A percentile compares a stretch with the other conserved stretches of the same genome.
These are phyloP conservation scores for Waltiozyma sp. DNA, from an alignment of 1,139 yeast species.

Conservation along the genomic window DNA sequence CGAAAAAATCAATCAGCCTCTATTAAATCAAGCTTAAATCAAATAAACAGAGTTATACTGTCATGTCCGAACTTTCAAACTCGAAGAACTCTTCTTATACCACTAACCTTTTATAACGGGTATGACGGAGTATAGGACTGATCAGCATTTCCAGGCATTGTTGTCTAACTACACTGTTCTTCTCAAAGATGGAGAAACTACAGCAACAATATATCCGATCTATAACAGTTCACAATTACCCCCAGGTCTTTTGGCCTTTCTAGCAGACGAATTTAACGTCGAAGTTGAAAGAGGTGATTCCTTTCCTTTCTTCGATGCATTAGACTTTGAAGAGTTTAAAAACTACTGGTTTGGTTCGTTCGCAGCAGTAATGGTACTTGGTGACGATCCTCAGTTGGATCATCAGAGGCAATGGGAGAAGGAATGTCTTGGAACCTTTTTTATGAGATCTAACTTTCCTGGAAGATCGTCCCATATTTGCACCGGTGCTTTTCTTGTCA, in stretches of 20 bases:
- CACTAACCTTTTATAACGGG: too few species aligned
- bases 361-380: slow-evolving; percentile 80
- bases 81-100: too few species aligned
- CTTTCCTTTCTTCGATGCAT: slow-evolving; percentile 69
- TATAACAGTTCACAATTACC: slow-evolving; percentile 55
- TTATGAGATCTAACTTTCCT: slow-evolving; percentile 79
- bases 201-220: slow-evolving; percentile 87
- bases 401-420: slow-evolving; percentile 73
- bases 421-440: slow-evolving; percentile 79
- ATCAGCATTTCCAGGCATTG: slow-evolving; percentile 16
- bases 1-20: too few species aligned
- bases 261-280: slow-evolving; percentile 88
- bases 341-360: slow-evolving; percentile 77
- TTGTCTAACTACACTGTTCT: slow-evolving; percentile 47
- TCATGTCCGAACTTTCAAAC: too few species aligned
- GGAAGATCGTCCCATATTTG: slow-evolving; percentile 93
- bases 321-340: slow-evolving; percentile 63
- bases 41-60: too few species aligned
- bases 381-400: slow-evolving; percentile 51
- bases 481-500: slow-evolving; percentile 79
- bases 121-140: slow-evolving; percentile 11
- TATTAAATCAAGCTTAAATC: too few species aligned
- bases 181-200: slow-evolving; percentile 78
- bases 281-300: slow-evolving; percentile 88
- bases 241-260: slow-evolving; percentile 61